Evolutionary conservation across 2,329 filamentous ascomycete genomes (phyloP).

Genomic region (Exophiala calicioides): DNA sequence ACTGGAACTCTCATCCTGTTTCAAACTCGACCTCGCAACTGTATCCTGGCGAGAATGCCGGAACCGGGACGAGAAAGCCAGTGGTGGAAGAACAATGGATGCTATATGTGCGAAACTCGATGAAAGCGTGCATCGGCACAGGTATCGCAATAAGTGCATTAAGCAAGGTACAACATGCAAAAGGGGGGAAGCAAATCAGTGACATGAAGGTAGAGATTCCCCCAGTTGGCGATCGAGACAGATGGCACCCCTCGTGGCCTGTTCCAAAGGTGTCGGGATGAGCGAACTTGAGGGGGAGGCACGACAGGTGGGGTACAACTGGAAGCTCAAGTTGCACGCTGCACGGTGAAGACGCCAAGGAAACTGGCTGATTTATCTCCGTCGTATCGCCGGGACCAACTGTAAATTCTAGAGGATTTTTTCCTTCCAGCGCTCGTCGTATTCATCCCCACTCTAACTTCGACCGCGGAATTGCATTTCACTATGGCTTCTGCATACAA

Average conservation of each 20-base stretch:
- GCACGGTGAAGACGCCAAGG: too few relatives aligned
- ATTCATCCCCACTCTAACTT: too few relatives aligned
- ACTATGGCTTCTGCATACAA: constrained; percentile 61
- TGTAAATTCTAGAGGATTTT: too few relatives aligned
- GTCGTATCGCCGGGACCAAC: constrained; percentile 7
- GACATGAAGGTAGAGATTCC: constrained; percentile 25
- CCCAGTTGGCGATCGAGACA: constrained; percentile 38
- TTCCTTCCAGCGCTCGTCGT: too few relatives aligned
- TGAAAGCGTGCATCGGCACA: constrained; percentile 71
- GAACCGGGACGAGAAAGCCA: constrained; percentile 31
- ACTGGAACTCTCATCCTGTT: constrained; percentile 37
- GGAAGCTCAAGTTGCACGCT: too few relatives aligned
- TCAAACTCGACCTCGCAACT: constrained; percentile 7
- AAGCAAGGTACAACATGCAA: constrained; percentile 55
- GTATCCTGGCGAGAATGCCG: neutral
- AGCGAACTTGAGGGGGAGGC: too few relatives aligned
- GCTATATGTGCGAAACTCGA: constrained; percentile 58
- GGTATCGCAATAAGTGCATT: constrained; percentile 64
- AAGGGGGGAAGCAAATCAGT: constrained; percentile 17
- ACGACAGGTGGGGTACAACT: neutral
- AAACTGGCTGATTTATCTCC: too few relatives aligned
- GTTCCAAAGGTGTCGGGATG: constrained; percentile 41
- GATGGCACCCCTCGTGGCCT: constrained; percentile 49
- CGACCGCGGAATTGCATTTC: too few relatives aligned
- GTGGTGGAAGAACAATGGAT: constrained; percentile 64